Percentiles rank a stretch among this genome's conserved stretches.
These are phyloP conservation scores for Sporothrix pallida DNA, from an alignment of 2,329 filamentous ascomycete genomes.

Conservation along the genomic window DNA sequence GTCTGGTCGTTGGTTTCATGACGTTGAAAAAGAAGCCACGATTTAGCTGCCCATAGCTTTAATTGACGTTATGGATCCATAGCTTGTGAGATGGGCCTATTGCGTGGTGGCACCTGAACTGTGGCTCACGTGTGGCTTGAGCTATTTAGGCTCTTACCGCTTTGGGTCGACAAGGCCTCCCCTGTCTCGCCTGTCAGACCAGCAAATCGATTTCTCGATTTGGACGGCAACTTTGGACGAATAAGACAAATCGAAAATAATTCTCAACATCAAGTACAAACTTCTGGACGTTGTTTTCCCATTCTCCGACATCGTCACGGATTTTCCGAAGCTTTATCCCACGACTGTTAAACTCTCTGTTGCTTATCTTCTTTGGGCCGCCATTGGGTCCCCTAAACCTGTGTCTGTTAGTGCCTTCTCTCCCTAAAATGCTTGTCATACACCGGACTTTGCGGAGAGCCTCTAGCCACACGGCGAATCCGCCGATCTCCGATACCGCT, in stretches of 20 bases:
- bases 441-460: too few species aligned
- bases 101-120: background rate
- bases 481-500: constrained; percentile 21
- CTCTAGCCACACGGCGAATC: background rate
- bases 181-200: too few species aligned
- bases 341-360: background rate
- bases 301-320: constrained; percentile 9
- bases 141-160: background rate
- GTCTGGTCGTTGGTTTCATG: constrained; percentile 11
- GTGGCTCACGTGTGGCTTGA: constrained; percentile 23
- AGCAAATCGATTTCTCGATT: too few species aligned
- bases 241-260: background rate
- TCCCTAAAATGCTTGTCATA: background rate
- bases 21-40: constrained; percentile 9
- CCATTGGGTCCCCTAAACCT: background rate
- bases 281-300: background rate
- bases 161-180: background rate
- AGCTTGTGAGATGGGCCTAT: background rate
- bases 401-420: background rate
- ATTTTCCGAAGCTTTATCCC: constrained; percentile 5
- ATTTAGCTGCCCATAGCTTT: constrained; percentile 13
- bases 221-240: too few species aligned
- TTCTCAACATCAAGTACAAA: background rate
- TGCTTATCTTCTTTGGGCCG: constrained; percentile 17
- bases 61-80: background rate